phyloP scores from a whole-genome alignment of 352 stramenopile genomes.

The Phytophthora hybrid region DNA sequence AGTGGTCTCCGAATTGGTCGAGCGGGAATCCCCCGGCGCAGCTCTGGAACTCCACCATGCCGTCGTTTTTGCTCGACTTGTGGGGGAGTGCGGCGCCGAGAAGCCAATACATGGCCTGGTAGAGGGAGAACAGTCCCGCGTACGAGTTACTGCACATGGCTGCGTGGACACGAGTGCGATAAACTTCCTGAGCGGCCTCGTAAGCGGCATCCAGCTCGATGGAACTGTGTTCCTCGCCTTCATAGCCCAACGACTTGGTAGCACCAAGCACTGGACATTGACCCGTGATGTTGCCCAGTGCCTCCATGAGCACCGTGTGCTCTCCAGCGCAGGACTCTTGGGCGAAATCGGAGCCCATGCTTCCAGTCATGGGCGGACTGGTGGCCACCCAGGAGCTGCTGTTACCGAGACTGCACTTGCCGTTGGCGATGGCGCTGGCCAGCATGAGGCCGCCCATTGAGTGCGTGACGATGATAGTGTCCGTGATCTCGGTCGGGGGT shows the following conservation, averaged over 20 bases:
- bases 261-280: conserved; percentile 42
- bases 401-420: conserved; percentile 50
- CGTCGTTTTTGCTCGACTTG: conserved; percentile 50
- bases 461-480: conserved; percentile 59
- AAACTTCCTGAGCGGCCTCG: conserved; percentile 41
- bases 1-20: conserved; percentile 48
- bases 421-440: conserved; percentile 48
- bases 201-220: conserved; percentile 35
- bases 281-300: conserved; percentile 41
- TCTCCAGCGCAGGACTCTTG: conserved; percentile 44
- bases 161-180: conserved; percentile 41
- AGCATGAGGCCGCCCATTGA: conserved; percentile 60
- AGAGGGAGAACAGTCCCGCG: conserved; percentile 47
- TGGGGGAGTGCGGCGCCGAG: conserved; percentile 41
- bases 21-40: conserved; percentile 49
- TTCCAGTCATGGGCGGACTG: conserved; percentile 55
- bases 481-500: conserved; percentile 36
- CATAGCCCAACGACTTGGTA: conserved; percentile 50
- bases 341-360: conserved; percentile 61
- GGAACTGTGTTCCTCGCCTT: conserved; percentile 34
- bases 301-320: conserved; percentile 37
- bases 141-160: conserved; percentile 55
- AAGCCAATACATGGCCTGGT: conserved; percentile 41
- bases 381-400: conserved; percentile 51
- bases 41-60: conserved; percentile 67